Evolutionary conservation across 306 rosid species (phyloP).

Genomic region (Astragalus membranaceus): DNA sequence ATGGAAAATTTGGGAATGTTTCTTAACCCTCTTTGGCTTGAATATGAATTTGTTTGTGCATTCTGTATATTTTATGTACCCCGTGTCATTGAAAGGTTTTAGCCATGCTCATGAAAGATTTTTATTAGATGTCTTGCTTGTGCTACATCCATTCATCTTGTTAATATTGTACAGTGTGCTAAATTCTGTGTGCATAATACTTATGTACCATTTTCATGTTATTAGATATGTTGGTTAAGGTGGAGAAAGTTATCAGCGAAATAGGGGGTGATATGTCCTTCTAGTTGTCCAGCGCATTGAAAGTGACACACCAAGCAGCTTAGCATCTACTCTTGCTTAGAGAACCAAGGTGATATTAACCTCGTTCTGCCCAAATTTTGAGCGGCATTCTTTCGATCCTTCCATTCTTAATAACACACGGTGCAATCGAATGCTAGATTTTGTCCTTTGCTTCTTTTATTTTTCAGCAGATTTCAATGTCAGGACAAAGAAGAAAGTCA

Average conservation of each 20-base stretch:
- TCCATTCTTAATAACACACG: neutral
- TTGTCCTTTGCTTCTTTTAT: constrained; percentile 7
- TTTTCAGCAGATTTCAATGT: constrained; percentile 6
- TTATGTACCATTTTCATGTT: constrained; percentile 7
- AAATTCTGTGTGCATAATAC: neutral
- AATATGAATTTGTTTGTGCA: neutral
- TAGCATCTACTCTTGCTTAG: constrained; percentile 6
- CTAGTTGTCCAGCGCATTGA: constrained; percentile 28
- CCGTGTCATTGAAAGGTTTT: neutral
- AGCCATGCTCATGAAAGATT: neutral
- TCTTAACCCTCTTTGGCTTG: constrained; percentile 11
- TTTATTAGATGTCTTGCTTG: neutral
- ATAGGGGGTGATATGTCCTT: constrained; percentile 55
- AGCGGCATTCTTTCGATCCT: neutral
- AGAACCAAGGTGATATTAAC: constrained; percentile 1
- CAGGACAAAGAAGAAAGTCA: neutral
- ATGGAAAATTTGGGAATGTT: neutral
- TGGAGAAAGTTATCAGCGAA: constrained; percentile 71
- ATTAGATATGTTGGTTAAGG: constrained; percentile 75
- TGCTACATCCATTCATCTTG: neutral
- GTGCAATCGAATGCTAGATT: neutral
- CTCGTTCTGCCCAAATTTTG: constrained; percentile 5
- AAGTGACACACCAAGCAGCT: constrained; percentile 15
- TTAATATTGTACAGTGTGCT: neutral
- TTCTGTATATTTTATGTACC: neutral